Base-by-base conservation (phyloP, 192 early-diverging fungal genomes). In the Backusella psychrophila region DNA sequence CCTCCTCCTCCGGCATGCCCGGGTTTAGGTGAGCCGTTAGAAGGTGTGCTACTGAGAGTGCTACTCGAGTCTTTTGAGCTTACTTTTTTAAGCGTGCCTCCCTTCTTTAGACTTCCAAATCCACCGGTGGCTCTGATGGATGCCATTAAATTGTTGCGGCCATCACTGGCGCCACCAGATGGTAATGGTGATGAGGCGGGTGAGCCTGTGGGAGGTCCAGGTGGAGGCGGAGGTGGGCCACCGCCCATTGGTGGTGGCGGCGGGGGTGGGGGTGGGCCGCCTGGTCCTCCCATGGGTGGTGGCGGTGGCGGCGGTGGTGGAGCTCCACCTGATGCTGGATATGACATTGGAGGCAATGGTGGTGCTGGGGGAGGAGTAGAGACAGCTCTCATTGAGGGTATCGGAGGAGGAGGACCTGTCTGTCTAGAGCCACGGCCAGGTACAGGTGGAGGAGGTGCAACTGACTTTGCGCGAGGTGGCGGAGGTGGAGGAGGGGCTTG, bases 81-180 rank as follows among this genome's bases (percentile, higher is more conserved):
- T 4, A 26, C 23, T 8, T 17, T 21, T 41, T 17, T 71, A 17
- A 65, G 53, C 15, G 46, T 35, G 14, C 69, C 69, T 6, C 72
- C 76, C 74, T 87, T 87, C 67, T 82, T 84, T 26, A 87, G 72
- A 1, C 59, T 78, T 56, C 77, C 78, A 78, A 85, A 72, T 17
- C 87, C 87, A 59, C 87, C 87, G 4, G 82, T 75, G 17, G 78
- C 81, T 66, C 85, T 71, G 53, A 89, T 89, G 63, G 82, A 82
- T 38, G 80, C 83, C 77, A 89, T 31, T 19, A 89, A 70, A 53
- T 85, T 85, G 29, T 72, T 26, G 12, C 86, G 77, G 35, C 76
- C 81, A 77, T 65, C 72, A n/a, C 29, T 6, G 34, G 26, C 66
- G 17, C 19, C 35, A 53, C 7, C 8, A 34, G 65, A 38, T 44